A percentile compares a stretch with the other conserved stretches of the same genome.
These are phyloP conservation scores for Acanthamoeba healyi DNA, from an alignment of 208 protist genomes.

Conservation along the genomic window DNA sequence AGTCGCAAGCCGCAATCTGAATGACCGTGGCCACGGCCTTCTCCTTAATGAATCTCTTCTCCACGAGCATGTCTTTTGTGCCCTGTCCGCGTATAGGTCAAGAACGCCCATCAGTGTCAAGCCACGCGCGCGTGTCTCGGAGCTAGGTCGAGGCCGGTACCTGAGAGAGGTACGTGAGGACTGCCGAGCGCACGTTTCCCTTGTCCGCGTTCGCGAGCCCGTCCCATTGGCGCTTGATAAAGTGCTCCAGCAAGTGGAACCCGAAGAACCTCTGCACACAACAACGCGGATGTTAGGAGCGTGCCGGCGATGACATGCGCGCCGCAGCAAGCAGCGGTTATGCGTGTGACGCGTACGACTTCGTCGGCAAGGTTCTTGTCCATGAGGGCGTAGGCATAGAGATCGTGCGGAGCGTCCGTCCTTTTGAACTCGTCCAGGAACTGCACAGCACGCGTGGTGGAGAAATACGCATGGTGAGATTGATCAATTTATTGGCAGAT, in stretches of 20 bases:
- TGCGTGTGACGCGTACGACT: background rate
- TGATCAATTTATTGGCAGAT: no score
- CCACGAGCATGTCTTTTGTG: background rate
- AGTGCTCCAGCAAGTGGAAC: conserved; percentile 54
- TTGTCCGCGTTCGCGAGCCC: background rate
- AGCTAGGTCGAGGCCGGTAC: background rate
- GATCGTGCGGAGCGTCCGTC: background rate
- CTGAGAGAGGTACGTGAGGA: conserved; percentile 18
- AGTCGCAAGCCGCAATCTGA: background rate
- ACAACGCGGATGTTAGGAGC: no score
- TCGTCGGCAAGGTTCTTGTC: background rate
- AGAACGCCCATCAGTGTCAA: background rate
- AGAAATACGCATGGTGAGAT: no score
- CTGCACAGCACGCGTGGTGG: background rate
- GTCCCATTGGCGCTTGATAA: conserved; percentile 2
- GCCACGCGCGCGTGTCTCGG: background rate
- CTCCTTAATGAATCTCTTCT: conserved; percentile 69
- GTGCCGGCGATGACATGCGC: background rate
- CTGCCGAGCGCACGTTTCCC: background rate
- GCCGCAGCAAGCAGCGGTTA: background rate
- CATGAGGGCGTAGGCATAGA: conserved; percentile 26
- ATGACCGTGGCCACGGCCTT: conserved; percentile 14
- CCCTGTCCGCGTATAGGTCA: conserved; percentile 5
- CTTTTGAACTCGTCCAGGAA: conserved; percentile 2
- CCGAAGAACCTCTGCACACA: conserved; percentile 22